Evolutionary conservation across 805 yeast genomes (phyloP).

Genomic region (Metschnikowia reukaufii): DNA sequence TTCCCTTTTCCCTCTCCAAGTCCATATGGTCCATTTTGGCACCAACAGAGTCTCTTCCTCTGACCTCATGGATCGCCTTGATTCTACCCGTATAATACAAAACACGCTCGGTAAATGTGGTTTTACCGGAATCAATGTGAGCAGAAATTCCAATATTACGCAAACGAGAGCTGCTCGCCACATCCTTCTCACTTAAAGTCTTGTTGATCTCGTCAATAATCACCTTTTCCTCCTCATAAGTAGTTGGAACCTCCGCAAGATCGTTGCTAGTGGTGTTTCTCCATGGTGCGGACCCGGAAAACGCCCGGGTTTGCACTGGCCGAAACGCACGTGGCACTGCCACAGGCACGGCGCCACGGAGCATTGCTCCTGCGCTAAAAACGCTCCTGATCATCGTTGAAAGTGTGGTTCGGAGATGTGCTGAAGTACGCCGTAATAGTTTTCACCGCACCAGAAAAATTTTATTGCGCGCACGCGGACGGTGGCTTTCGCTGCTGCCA

Average conservation of each 20-base stretch:
- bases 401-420: too few relatives aligned
- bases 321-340: background rate
- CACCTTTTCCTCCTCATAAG: conserved; percentile 74
- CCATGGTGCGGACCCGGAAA: conserved; percentile 2
- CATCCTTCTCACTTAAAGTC: conserved; percentile 51
- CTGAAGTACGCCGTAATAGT: background rate
- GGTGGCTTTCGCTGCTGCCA: too few relatives aligned
- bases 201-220: conserved; percentile 58
- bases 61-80: conserved; percentile 92
- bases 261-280: conserved; percentile 9
- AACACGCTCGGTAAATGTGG: conserved; percentile 97
- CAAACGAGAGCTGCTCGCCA: conserved; percentile 53
- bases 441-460: background rate
- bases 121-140: conserved; percentile 96
- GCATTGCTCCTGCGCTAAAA: conserved; percentile 1
- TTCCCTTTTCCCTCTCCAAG: conserved; percentile 96
- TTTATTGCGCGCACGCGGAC: background rate
- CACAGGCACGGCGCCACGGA: background rate
- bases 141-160: conserved; percentile 98
- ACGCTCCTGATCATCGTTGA: conserved; percentile 5
- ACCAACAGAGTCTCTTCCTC: conserved; percentile 97
- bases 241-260: conserved; percentile 28
- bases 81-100: conserved; percentile 95
- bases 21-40: conserved; percentile 99
- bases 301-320: background rate